phyloP scores from a whole-genome alignment of 2,329 filamentous ascomycete species.

The Botrytis cinerea region DNA sequence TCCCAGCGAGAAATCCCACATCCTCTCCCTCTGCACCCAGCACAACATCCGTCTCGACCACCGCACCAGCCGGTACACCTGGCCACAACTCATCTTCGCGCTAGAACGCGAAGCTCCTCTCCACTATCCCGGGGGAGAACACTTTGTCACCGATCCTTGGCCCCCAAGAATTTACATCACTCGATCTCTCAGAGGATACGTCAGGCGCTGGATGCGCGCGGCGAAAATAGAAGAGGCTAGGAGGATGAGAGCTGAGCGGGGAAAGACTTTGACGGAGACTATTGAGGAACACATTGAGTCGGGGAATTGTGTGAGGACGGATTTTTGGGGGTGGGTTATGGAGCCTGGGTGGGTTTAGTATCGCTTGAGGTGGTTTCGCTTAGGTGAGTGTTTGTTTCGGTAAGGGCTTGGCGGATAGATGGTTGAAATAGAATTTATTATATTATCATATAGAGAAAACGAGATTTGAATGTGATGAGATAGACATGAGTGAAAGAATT shows the following conservation, averaged over 20 bases:
- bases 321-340: not conserved
- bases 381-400: not conserved
- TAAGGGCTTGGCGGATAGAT: not conserved
- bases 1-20: not conserved
- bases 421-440: not conserved
- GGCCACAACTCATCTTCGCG: not conserved
- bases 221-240: not conserved
- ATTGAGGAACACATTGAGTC: not conserved
- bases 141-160: not conserved
- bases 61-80: not conserved
- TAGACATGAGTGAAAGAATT: too few species aligned
- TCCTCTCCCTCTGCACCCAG: not conserved
- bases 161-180: not conserved
- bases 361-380: not conserved
- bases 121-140: not conserved
- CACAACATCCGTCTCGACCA: not conserved
- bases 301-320: not conserved
- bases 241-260: not conserved
- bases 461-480: rapidly evolving
- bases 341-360: not conserved
- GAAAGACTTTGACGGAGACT: not conserved
- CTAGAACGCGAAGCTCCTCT: not conserved
- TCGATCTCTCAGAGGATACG: too few species aligned
- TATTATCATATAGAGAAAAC: rapidly evolving
- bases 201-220: not conserved